A percentile compares a stretch with the other conserved stretches of the same genome.
Evolutionary conservation across 371 early-diverging fungal species (phyloP).

Genomic region (Mucor irregularis): DNA sequence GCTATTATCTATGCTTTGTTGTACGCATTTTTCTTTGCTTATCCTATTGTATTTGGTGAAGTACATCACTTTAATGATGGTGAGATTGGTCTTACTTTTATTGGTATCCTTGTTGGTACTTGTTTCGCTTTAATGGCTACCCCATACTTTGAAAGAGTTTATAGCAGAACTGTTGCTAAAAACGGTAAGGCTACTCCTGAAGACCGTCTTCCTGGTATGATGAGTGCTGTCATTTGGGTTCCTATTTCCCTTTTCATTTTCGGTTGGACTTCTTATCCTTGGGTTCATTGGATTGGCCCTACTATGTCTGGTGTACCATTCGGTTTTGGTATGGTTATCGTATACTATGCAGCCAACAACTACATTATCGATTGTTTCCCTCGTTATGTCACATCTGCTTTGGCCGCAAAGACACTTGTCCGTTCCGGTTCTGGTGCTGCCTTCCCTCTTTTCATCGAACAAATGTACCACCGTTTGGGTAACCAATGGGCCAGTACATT

Average conservation of each 20-base stretch:
- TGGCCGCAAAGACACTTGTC: constrained; percentile 45
- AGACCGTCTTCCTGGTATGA: constrained; percentile 48
- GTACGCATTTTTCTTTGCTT: constrained; percentile 48
- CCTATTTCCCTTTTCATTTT: constrained; percentile 50
- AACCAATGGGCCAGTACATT: constrained; percentile 47
- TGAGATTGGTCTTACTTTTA: constrained; percentile 39
- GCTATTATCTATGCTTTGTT: constrained; percentile 46
- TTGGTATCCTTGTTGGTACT: constrained; percentile 42
- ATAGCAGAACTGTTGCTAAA: constrained; percentile 6
- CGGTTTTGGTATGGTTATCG: constrained; percentile 47
- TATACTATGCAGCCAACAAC: constrained; percentile 44
- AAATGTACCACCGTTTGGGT: constrained; percentile 42
- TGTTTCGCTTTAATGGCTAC: constrained; percentile 35
- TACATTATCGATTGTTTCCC: constrained; percentile 49
- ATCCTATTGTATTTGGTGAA: constrained; percentile 42
- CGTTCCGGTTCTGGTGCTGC: constrained; percentile 48
- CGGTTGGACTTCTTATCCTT: constrained; percentile 45
- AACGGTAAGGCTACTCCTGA: constrained; percentile 35
- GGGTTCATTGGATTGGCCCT: constrained; percentile 43
- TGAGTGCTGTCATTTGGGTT: constrained; percentile 41
- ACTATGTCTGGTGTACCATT: constrained; percentile 39
- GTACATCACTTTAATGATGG: constrained; percentile 39
- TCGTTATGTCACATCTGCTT: constrained; percentile 41
- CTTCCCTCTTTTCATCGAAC: constrained; percentile 45
- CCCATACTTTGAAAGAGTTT: constrained; percentile 34